Base-by-base conservation (phyloP, 768 basidiomycete species). In the Leccinum rimulosum region DNA sequence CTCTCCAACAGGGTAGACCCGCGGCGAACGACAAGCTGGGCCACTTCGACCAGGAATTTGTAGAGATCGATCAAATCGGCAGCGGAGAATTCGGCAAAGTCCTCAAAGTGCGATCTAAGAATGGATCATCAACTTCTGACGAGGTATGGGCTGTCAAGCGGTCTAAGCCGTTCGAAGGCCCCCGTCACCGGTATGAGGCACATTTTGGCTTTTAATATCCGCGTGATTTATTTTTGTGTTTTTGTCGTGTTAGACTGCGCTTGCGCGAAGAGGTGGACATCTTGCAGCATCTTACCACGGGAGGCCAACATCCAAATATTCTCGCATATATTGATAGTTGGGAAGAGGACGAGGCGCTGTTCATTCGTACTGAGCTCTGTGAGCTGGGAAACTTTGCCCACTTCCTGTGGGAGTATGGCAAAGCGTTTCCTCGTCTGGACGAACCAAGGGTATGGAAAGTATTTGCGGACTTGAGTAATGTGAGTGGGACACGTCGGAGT, bases 361-460 rank as follows among this genome's bases (percentile, higher is more conserved):
- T 83, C 75, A 98, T 99, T 67, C 91, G 88, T 65, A 98, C 97
- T 3, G 94, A 96, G 71, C 82, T 99, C 36, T 98, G 97, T 76
- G 89, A 89, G 70, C 82, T 90, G 66, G 97, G 97, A 62, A 97
- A 93, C 75, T 84, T 99, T 65, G 87, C 87, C 4, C 86, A 82
- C 64, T 98, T 98, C 80, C 77, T 99, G 64, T 89, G 89, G 81
- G 89, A 93, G 75, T 94, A 94, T 69, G 96, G 96, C 4, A 86
- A 87, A 43, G 78, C 79, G 38, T 92, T 90, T 76, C 91, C 92
- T 59, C 80, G 82, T 61, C 81, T 98, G 57, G 94, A 96, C 67
- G 96, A 99, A 74, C 87, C 88, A 27, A 82, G 93, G 63, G 89
- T 96, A 52, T 99, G 97, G 97, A 98, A 98, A 81, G 88, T 95